Base-by-base conservation (phyloP, 192 early-diverging fungal species). In the Podila epigama region DNA sequence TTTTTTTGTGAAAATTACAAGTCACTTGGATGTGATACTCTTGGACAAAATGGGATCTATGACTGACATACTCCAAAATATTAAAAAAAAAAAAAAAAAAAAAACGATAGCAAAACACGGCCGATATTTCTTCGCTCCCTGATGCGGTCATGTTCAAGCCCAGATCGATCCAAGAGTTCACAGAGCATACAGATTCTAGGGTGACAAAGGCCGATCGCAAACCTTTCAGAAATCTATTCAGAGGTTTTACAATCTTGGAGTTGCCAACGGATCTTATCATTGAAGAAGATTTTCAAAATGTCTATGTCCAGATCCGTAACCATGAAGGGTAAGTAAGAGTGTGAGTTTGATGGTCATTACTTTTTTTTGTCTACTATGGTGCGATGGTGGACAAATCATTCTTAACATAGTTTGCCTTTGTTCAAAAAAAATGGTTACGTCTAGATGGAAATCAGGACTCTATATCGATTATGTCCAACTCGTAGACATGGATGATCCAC, bases 381-480 rank as follows among this genome's bases (percentile, higher is more conserved):
- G n/a, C n/a, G n/a, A n/a, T 27, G 18, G 13, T 9, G 13, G 0
- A 4, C 16, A 12, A 33, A 35, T 53, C 11, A 11, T 27, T 27
- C 51, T 31, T 3, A 15, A 53, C 4, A 20, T 29, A 29, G 1
- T 29, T 29, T 53, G 25, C 5, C 5, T 15, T 29, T 11, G 12
- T 15, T 8, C 18, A 18, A 39, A 39, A 20, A 33, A 48, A 48
- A 28, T 42, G n/a, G n/a, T n/a, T n/a, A n/a, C n/a, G n/a, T n/a
- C n/a, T n/a, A 77, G 73, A n/a, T 77, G 73, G 73, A 77, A 77
- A 15, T 68, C 66, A 7, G 73, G 73, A 13, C 55, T 77, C 5
- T 68, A 40, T 4, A 59, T 77, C 27, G 73, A 77, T 34, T 77
- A 64, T 64, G 73, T 61, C 7, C 59, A 61, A 20, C 56, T 77